Percentiles rank a stretch among this genome's conserved stretches.
Evolutionary conservation across 495 filamentous ascomycete genomes (phyloP).

Genomic region (Penicillium canescens): DNA sequence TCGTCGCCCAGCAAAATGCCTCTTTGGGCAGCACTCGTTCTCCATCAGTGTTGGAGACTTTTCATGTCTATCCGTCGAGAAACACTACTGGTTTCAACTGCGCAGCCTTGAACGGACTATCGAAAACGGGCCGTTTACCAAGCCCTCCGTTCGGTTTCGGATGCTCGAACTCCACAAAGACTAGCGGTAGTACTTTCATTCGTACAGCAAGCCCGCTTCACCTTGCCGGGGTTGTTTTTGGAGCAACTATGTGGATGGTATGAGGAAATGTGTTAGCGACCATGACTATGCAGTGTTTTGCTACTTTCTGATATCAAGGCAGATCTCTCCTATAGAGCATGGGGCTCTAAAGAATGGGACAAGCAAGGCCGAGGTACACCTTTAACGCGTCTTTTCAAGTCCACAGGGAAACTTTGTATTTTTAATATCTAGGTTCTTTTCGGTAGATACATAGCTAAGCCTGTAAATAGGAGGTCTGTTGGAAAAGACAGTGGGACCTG

Average conservation of each 20-base stretch:
- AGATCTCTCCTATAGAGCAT: too few species aligned
- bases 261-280: not conserved
- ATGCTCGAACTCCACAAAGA: not conserved
- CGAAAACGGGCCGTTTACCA: not conserved
- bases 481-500: too few species aligned
- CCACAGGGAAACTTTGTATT: too few species aligned
- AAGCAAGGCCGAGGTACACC: too few species aligned
- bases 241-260: not conserved
- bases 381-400: too few species aligned
- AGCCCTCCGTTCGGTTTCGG: not conserved
- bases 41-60: not conserved
- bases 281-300: too few species aligned
- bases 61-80: not conserved
- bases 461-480: too few species aligned
- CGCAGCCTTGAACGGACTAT: not conserved
- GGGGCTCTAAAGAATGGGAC: too few species aligned
- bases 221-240: not conserved
- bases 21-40: not conserved
- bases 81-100: not conserved
- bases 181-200: not conserved
- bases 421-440: too few species aligned
- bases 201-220: not conserved
- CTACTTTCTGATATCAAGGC: too few species aligned
- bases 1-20: slow-evolving; percentile 5
- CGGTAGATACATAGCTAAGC: too few species aligned